Evolutionary conservation across 345 rosid genomes (phyloP).

Genomic region (Xanthoceras sorbifolium): DNA sequence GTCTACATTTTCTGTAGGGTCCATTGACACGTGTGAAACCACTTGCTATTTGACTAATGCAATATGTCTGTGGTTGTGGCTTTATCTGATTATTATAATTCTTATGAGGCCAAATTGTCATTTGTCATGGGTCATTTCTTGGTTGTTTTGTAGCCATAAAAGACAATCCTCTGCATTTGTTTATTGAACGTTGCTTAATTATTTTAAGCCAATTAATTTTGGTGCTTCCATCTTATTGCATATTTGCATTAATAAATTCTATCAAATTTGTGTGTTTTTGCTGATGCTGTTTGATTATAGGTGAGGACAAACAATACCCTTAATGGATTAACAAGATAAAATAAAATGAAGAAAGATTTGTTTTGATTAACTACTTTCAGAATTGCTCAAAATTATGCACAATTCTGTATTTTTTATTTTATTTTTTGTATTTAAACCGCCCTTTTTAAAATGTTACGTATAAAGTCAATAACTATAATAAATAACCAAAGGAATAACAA

Average conservation of each 20-base stretch:
- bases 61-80: neutral
- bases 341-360: too few relatives aligned
- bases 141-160: neutral
- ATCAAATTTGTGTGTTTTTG: neutral
- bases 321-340: too few relatives aligned
- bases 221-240: neutral
- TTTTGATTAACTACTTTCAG: neutral
- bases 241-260: neutral
- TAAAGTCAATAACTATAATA: too few relatives aligned
- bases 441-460: too few relatives aligned
- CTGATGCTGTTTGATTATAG: neutral
- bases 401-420: too few relatives aligned
- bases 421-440: neutral
- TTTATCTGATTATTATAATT: neutral
- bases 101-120: constrained; percentile 10
- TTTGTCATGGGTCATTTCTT: constrained; percentile 2
- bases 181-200: neutral
- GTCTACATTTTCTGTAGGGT: neutral
- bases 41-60: constrained; percentile 13
- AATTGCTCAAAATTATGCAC: neutral
- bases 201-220: neutral
- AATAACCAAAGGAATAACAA: neutral
- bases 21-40: neutral
- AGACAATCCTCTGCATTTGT: neutral
- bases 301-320: neutral